These are phyloP conservation scores for Passiflora organensis DNA, from an alignment of 345 rosid genomes.

Conservation along the genomic window DNA sequence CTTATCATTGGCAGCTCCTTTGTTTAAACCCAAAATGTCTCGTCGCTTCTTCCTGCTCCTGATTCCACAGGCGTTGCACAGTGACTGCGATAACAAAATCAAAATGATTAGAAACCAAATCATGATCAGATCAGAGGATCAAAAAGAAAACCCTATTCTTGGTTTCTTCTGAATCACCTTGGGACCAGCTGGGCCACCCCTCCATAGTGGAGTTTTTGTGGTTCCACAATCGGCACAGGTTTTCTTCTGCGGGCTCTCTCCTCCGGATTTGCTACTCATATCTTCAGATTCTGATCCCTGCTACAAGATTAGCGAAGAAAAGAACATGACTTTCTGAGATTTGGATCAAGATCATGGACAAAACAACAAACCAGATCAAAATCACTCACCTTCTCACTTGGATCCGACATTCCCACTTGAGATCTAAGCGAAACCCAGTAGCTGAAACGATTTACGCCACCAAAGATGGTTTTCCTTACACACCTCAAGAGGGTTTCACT, in stretches of 20 bases:
- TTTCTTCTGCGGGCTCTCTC: slow-evolving; percentile 55
- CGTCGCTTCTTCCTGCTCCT: slow-evolving; percentile 91
- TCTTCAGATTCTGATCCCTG: slow-evolving; percentile 18
- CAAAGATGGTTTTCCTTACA: background rate
- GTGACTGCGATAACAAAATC: slow-evolving; percentile 55
- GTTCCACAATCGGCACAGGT: slow-evolving; percentile 93
- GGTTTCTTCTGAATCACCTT: slow-evolving; percentile 57
- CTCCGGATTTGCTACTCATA: slow-evolving; percentile 23
- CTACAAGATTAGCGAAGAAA: background rate
- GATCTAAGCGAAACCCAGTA: slow-evolving; percentile 19
- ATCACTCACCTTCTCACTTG: slow-evolving; percentile 27
- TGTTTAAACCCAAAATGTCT: slow-evolving; percentile 39
- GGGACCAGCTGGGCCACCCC: slow-evolving; percentile 98
- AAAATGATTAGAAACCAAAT: background rate
- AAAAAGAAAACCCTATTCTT: background rate
- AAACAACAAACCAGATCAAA: background rate
- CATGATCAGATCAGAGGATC: background rate
- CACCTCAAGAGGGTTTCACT: background rate
- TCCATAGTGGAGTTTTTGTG: slow-evolving; percentile 87
- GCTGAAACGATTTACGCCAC: background rate
- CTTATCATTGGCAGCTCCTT: slow-evolving; percentile 38
- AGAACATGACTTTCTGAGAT: background rate
- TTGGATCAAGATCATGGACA: background rate
- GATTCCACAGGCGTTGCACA: slow-evolving; percentile 97
- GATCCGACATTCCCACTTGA: slow-evolving; percentile 18